Percentiles rank a stretch among this genome's conserved stretches.
These are phyloP conservation scores for Pyrenopolyporus hunteri DNA, from an alignment of 495 filamentous ascomycete genomes.

Conservation along the genomic window DNA sequence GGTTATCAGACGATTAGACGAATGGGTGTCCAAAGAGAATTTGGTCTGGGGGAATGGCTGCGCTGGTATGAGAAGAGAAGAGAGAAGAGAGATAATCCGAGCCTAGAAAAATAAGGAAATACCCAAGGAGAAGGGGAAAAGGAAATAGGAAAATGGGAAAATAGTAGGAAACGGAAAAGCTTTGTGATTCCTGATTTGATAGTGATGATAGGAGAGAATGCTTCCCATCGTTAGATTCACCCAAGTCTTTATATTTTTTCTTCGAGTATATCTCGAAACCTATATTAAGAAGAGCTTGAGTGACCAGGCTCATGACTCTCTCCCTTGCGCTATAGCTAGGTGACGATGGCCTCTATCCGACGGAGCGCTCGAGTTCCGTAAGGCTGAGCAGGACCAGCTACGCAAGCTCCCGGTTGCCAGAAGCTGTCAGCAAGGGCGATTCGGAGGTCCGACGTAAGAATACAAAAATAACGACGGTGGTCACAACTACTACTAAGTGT, in stretches of 20 bases:
- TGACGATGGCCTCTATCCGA: not conserved
- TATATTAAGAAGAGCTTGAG: not conserved
- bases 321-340: not conserved
- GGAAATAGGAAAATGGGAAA: slow-evolving; percentile 9
- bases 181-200: slow-evolving; percentile 10
- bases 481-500: too few species aligned
- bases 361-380: slow-evolving; percentile 16
- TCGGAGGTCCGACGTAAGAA: too few species aligned
- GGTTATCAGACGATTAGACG: slow-evolving; percentile 8
- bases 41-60: slow-evolving; percentile 8
- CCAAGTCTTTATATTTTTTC: slow-evolving; percentile 22
- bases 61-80: slow-evolving; percentile 20
- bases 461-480: too few species aligned
- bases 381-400: slow-evolving; percentile 20
- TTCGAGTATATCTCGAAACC: not conserved
- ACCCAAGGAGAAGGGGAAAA: not conserved
- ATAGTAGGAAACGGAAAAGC: slow-evolving; percentile 14
- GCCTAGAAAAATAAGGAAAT: not conserved
- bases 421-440: too few species aligned
- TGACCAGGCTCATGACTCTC: not conserved
- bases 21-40: not conserved
- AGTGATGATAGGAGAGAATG: slow-evolving; percentile 5
- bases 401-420: slow-evolving; percentile 7
- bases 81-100: slow-evolving; percentile 2
- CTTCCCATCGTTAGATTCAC: slow-evolving; percentile 1